These are phyloP conservation scores for Colletotrichum sublineola DNA, from an alignment of 2,329 filamentous ascomycete species.

Conservation along the genomic window DNA sequence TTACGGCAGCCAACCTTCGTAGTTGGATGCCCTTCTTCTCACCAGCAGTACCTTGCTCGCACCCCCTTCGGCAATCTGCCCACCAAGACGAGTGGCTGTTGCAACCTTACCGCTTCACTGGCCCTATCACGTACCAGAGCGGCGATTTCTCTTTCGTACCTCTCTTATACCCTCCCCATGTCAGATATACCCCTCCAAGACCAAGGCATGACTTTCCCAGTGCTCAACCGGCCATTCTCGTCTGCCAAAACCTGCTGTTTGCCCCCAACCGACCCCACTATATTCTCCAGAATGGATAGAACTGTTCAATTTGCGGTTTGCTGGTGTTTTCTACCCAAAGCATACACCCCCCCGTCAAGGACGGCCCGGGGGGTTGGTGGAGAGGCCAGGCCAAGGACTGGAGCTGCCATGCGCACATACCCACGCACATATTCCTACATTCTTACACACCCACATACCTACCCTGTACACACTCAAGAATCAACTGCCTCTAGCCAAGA, in stretches of 20 bases:
- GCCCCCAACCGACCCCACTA: slow-evolving; percentile 36
- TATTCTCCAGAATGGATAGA: slow-evolving; percentile 34
- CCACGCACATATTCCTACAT: slow-evolving; percentile 19
- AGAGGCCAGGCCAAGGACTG: slow-evolving; percentile 24
- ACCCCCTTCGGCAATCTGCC: slow-evolving; percentile 42
- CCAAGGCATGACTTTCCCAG: slow-evolving; percentile 40
- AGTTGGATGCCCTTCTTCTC: slow-evolving; percentile 22
- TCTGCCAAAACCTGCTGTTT: slow-evolving; percentile 41
- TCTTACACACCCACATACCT: slow-evolving; percentile 1
- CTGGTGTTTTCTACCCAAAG: slow-evolving; percentile 31
- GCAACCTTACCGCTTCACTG: slow-evolving; percentile 38
- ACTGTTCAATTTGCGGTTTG: slow-evolving; percentile 30
- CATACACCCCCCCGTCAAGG: slow-evolving; percentile 26
- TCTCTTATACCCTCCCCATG: slow-evolving; percentile 44
- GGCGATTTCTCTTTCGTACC: slow-evolving; percentile 37
- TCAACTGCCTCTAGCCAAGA: slow-evolving; percentile 43
- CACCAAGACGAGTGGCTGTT: slow-evolving; percentile 37
- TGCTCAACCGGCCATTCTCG: slow-evolving; percentile 30
- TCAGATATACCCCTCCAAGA: slow-evolving; percentile 43
- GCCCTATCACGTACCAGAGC: slow-evolving; percentile 41
- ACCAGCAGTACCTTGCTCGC: slow-evolving; percentile 29
- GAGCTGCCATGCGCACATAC: slow-evolving; percentile 32
- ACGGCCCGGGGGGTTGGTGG: slow-evolving; percentile 13
- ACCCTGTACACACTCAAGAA: slow-evolving; percentile 5
- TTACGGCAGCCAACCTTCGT: slow-evolving; percentile 12